Evolutionary conservation across 1,284 basidiomycete genomes (phyloP), one percentile per base, ranked within the genome.

Genomic region (Microbotryomycetes sp.): DNA sequence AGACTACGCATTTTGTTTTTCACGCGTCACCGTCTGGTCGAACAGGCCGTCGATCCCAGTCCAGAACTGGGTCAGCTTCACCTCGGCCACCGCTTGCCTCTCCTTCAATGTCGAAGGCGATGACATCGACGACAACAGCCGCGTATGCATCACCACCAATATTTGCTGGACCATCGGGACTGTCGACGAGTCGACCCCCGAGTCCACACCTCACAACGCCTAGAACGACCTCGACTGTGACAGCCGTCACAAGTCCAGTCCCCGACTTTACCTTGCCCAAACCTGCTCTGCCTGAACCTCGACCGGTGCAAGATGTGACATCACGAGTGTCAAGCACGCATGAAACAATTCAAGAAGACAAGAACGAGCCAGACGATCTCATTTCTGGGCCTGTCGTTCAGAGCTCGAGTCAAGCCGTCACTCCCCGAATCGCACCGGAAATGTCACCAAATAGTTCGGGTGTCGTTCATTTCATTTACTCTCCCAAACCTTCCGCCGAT

Each of bases 111-210:
- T 42, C 36, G 36, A 42, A 19, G 36, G 36, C 36, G 19, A 42
- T 42, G 36, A 9, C 36, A 19, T 9, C 36, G 9, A 42, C 36
- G 9, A 19, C 36, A 42, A 42, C 36, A n/a, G n/a, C n/a, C 12
- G 36, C 36, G 9, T 42, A 42, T 19, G 36, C 36, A 12, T 42
- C 36, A 42, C 36, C 36, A 42, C 36, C 36, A 9, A 42, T 42
- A 42, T 42, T 42, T 42, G 36, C 36, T 42, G 36, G 36, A 9
- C 65, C 63, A 4, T 52, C 42, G 25, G 63, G 63, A 16, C 26
- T 68, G 12, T 57, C 63, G 15, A 32, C 59, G 4, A 58, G 58
- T 7, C 58, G 63, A 9, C 63, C 66, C 15, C 58, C 55, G 6
- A 56, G 51, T 16, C 60, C 66, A 1, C 63, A 60, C 25, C 46